Percentiles rank a stretch among this genome's conserved stretches.
Evolutionary conservation across 78 protist genomes (phyloP).

Genomic region (Protostelium mycophagum): DNA sequence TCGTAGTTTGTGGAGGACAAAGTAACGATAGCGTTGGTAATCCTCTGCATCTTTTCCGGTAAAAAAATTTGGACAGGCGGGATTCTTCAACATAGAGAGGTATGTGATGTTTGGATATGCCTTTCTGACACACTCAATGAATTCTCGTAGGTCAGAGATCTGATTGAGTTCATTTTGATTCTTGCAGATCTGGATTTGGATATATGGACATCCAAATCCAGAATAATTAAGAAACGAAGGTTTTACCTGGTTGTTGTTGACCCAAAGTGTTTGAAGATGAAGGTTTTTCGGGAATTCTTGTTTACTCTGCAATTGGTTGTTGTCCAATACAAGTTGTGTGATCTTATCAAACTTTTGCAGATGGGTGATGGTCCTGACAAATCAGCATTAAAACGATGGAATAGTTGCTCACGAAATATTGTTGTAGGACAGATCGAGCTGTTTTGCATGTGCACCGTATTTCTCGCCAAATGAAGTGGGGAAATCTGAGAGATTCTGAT

Average conservation of each 20-base stretch:
- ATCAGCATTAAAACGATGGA: background rate
- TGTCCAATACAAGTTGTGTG: slow-evolving; percentile 37
- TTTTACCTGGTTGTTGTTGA: slow-evolving; percentile 56
- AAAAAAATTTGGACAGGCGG: slow-evolving; percentile 55
- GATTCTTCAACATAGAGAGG: slow-evolving; percentile 57
- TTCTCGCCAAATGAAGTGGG: background rate
- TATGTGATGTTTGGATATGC: slow-evolving; percentile 61
- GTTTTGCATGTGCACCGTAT: slow-evolving; percentile 14
- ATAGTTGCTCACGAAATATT: slow-evolving; percentile 24
- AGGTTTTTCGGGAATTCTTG: slow-evolving; percentile 38
- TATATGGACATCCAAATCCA: background rate
- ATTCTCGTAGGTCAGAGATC: slow-evolving; percentile 47
- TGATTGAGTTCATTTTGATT: background rate
- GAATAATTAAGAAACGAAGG: background rate
- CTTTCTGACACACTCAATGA: slow-evolving; percentile 48
- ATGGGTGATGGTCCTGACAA: slow-evolving; percentile 20
- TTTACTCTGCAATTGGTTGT: slow-evolving; percentile 26
- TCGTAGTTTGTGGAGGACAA: slow-evolving; percentile 29
- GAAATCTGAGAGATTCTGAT: background rate
- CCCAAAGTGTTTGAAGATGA: slow-evolving; percentile 38
- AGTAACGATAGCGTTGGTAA: slow-evolving; percentile 56
- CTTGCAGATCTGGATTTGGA: background rate
- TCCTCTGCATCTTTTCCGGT: slow-evolving; percentile 37
- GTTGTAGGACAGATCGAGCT: slow-evolving; percentile 40
- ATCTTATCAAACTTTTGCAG: slow-evolving; percentile 29